These are phyloP conservation scores for Pythium insidiosum DNA, from an alignment of 352 stramenopile genomes.

Conservation along the genomic window DNA sequence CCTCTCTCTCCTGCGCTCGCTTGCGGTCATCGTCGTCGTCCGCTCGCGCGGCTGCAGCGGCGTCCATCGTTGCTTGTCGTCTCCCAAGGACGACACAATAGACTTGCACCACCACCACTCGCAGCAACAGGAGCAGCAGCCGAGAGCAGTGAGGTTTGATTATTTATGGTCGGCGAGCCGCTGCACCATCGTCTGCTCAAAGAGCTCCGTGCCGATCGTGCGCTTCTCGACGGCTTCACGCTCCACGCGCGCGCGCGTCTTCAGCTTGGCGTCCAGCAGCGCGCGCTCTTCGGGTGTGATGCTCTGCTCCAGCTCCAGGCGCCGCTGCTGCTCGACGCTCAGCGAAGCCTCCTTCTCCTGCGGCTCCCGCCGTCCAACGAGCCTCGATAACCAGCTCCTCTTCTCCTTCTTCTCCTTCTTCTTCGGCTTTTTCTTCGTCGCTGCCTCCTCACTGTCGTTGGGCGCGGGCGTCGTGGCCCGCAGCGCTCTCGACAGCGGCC, in stretches of 20 bases:
- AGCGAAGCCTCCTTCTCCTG: conserved; percentile 5
- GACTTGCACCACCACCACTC: no score
- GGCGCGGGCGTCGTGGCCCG: no score
- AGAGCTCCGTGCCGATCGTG: conserved; percentile 34
- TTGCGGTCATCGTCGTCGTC: no score
- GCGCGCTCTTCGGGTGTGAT: conserved; percentile 16
- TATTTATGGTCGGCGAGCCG: conserved; percentile 18
- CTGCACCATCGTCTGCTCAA: conserved; percentile 39
- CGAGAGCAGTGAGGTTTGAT: not conserved
- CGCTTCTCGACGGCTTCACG: conserved; percentile 25
- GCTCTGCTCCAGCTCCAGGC: no score
- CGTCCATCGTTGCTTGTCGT: no score
- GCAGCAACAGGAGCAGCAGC: no score
- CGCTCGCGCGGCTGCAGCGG: no score
- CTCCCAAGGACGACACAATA: no score
- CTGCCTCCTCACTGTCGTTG: not conserved
- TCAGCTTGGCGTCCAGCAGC: conserved; percentile 22
- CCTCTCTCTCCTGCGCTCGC: no score
- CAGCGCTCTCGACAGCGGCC: conserved; percentile 9
- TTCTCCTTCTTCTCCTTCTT: conserved; percentile 17
- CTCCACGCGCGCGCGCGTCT: conserved; percentile 18
- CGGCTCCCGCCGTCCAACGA: conserved; percentile 1
- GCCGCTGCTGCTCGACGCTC: conserved; percentile 13
- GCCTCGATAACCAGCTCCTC: not conserved
- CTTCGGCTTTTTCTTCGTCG: not conserved